Percentiles rank a stretch among this genome's conserved stretches.
phyloP scores from a whole-genome alignment of 106 monocot species.

The Triglochin maritima region DNA sequence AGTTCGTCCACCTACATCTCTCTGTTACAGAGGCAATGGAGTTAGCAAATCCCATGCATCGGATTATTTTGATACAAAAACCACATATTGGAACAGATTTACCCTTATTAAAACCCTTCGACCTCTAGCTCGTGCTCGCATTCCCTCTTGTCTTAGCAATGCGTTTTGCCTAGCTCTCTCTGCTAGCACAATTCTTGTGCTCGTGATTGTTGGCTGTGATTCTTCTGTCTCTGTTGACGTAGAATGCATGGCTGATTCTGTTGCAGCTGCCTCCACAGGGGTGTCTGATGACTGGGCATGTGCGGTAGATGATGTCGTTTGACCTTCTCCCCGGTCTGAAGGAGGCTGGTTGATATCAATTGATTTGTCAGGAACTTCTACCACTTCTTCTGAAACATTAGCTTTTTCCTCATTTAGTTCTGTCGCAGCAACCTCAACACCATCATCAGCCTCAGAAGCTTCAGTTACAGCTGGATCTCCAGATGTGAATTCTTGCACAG shows the following conservation, averaged over 20 bases:
- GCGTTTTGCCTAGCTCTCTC: constrained; percentile 15
- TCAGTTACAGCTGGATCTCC: neutral
- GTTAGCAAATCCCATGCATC: neutral
- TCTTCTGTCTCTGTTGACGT: constrained; percentile 2
- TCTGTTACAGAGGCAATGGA: neutral
- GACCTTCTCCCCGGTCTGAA: neutral
- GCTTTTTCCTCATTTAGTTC: constrained; percentile 7
- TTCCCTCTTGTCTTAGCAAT: constrained; percentile 11
- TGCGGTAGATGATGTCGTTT: neutral
- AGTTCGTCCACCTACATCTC: constrained; percentile 8
- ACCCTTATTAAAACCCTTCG: constrained; percentile 4
- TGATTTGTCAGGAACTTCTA: constrained; percentile 3
- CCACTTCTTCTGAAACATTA: neutral
- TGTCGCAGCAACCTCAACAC: neutral
- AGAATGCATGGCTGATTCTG: neutral
- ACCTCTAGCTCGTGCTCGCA: constrained; percentile 1
- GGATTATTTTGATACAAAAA: neutral
- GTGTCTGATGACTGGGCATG: neutral
- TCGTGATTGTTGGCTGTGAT: neutral
- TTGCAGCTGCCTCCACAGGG: neutral
- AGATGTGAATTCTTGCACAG: neutral
- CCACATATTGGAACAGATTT: neutral
- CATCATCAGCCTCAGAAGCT: constrained; percentile 1
- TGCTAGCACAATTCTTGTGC: constrained; percentile 7
- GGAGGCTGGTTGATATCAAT: constrained; percentile 5